Evolutionary conservation across 2,329 filamentous ascomycete genomes (phyloP), one percentile per base, ranked within the genome.

Genomic region (Botrytis sinoallii): DNA sequence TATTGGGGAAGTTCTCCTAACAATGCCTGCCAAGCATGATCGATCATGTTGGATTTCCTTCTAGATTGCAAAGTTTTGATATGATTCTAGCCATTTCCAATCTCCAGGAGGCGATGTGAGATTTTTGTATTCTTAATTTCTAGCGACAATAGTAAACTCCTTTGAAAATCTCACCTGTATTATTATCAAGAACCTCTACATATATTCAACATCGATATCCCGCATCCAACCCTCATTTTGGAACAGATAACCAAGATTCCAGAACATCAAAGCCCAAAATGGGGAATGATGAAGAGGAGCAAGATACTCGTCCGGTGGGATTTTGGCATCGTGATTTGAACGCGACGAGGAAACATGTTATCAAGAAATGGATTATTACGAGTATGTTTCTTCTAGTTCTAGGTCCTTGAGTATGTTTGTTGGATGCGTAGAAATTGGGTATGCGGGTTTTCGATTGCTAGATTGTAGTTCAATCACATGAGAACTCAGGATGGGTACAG

Each of bases 361-460:
- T 78, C 7, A 76, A 74, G 67, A 74, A 74, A 55, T 79, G 78
- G 77, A 74, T 55, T 18, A 46, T 74, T 52, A 79, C 75, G 52
- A 79, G 78, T 79, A 73, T 40, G 76, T 79, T 40, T 4, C 22
- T 90, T 65, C 80, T 91, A 4, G 14, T 7, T 18, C 38, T n/a
- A 32, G 6, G 14, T 1, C 18, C n/a, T 40, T 40, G 20, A 25
- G 25, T 29, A 22, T 25, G 7, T 29, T 16, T 25, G n/a, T 35
- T 20, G 20, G 35, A 22, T 25, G 32, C 8, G 35, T 61, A n/a
- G 35, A 35, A 29, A 7, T 63, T 18, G 25, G 6, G 25, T 3
- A 8, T n/a, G 25, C 20, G 6, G 14, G 35, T 1, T 5, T 18
- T n/a, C 22, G 12, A 42, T 18, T 63, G 20, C 35, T 25, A 12